Evolutionary conservation across 2,329 filamentous ascomycete genomes (phyloP), one percentile per base, ranked within the genome.

Genomic region (Aspergillus sp.): DNA sequence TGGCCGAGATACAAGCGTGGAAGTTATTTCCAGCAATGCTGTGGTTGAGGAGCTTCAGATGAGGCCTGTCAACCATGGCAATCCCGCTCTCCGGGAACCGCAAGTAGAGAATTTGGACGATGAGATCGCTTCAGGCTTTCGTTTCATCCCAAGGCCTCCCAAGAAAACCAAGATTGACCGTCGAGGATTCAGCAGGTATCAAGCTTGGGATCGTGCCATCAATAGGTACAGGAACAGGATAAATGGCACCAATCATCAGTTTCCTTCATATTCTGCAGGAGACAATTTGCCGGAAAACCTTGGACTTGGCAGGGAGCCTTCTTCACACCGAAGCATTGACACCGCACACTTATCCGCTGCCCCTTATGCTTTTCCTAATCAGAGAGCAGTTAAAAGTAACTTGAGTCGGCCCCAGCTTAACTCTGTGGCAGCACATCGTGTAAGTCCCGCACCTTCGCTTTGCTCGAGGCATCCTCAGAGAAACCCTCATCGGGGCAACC

Each of bases 181-280:
- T 49, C 73, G 77, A 54, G 77, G 77, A 35, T 79, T 77, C 55
- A 79, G 72, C 65, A 73, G 77, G 63, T 79, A 79, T 60, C 73
- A 77, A 64, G 75, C 77, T 46, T 80, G 77, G 77, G 75, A 79
- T 56, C 75, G 76, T 58, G 77, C 77, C 21, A 68, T 75, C 60
- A 71, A 73, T 60, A 69, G 73, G 51, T 77, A 76, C 62, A 73
- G 72, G 52, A 70, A 72, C 39, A 64, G 64, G 50, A 62, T 59
- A 31, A 64, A 63, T 44, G 57, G 33, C n/a, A 55, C 61, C 53
- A 56, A 61, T 47, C 61, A 64, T 43, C 57, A 55, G 23, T 40
- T 46, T 21, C 45, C 46, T 9, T 41, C 63, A 62, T 54, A 54
- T 63, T 40, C 62, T 41, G 55, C 60, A 52, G 63, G 63, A 50